A percentile compares a stretch with the other conserved stretches of the same genome.
phyloP scores from a whole-genome alignment of 176 grass and related monocot genomes.

The maize (Zea mays) region Zm-B73-REFERENCE-NAM-5.0 NC_050102.1:161015501-161016000 shows the following conservation, averaged over 20 bases:
- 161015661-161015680: background rate
- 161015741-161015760: background rate
- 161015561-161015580: constrained; percentile 59
- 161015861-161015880: too few relatives aligned
- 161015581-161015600: constrained; percentile 53
- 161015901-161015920: too few relatives aligned
- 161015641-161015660: background rate
- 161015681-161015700: background rate
- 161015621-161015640: constrained; percentile 65
- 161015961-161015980: too few relatives aligned
- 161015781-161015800: too few relatives aligned
- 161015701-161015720: background rate
- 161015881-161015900: too few relatives aligned
- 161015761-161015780: too few relatives aligned
- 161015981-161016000: too few relatives aligned
- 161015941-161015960: too few relatives aligned
- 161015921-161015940: too few relatives aligned
- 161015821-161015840: too few relatives aligned
- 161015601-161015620: constrained; percentile 86
- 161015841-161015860: too few relatives aligned
- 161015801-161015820: too few relatives aligned
- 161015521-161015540: constrained; percentile 55
- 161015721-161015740: background rate
- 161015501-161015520: constrained; percentile 70
- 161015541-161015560: constrained; percentile 61